phyloP scores from a whole-genome alignment of 495 filamentous ascomycete species.

The Talaromyces nanjingensis region DNA sequence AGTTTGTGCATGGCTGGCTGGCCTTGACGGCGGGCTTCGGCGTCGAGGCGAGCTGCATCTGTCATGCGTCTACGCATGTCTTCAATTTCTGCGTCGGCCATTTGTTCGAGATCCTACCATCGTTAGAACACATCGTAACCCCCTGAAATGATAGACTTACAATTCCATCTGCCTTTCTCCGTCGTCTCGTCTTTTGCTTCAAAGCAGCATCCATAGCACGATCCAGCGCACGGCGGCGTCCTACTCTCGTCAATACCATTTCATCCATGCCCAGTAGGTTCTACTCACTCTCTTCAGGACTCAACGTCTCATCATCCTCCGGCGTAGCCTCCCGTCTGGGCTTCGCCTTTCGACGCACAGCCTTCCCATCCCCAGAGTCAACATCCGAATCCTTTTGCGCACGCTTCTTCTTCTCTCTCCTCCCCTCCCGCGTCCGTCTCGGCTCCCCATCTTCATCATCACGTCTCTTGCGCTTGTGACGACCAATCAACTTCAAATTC shows the following conservation, averaged over 20 bases:
- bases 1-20: slow-evolving; percentile 87
- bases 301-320: slow-evolving; percentile 57
- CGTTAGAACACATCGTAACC: slow-evolving; percentile 15
- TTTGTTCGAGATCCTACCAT: slow-evolving; percentile 75
- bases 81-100: slow-evolving; percentile 85
- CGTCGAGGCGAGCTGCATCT: slow-evolving; percentile 80
- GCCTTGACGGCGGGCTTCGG: slow-evolving; percentile 64
- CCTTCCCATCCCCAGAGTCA: slow-evolving; percentile 49
- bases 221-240: slow-evolving; percentile 72
- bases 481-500: slow-evolving; percentile 65
- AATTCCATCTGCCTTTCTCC: slow-evolving; percentile 78
- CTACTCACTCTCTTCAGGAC: slow-evolving; percentile 47
- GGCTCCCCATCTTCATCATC: slow-evolving; percentile 46
- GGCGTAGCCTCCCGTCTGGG: slow-evolving; percentile 44
- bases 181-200: slow-evolving; percentile 71
- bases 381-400: slow-evolving; percentile 45
- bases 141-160: slow-evolving; percentile 40
- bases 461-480: slow-evolving; percentile 76
- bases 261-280: background rate
- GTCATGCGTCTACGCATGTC: slow-evolving; percentile 86
- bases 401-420: slow-evolving; percentile 70
- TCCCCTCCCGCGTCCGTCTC: slow-evolving; percentile 69
- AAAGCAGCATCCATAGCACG: slow-evolving; percentile 79
- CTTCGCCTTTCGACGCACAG: slow-evolving; percentile 46
- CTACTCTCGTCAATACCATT: slow-evolving; percentile 19